A percentile compares a stretch with the other conserved stretches of the same genome.
phyloP scores from a whole-genome alignment of 805 yeast species.

The Spathaspora arborariae region DNA sequence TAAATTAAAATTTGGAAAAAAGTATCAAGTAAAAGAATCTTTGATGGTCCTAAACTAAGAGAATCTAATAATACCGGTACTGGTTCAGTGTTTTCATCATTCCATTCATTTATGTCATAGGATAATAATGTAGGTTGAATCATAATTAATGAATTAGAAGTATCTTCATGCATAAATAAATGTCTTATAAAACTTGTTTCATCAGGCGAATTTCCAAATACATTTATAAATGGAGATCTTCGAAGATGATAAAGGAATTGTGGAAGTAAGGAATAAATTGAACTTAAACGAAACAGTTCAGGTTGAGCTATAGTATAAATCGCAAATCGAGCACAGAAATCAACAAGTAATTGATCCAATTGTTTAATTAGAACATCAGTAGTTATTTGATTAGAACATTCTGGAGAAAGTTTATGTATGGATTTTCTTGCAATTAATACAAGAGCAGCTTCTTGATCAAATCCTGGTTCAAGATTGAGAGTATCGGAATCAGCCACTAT shows the following conservation, averaged over 20 bases:
- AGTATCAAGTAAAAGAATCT: constrained; percentile 59
- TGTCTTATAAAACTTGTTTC: constrained; percentile 66
- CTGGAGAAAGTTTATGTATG: constrained; percentile 34
- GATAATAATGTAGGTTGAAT: constrained; percentile 66
- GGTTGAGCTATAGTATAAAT: constrained; percentile 45
- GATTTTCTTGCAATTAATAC: constrained; percentile 58
- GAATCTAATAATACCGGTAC: constrained; percentile 64
- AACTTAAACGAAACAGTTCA: constrained; percentile 47
- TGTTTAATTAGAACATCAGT: constrained; percentile 36
- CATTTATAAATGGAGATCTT: constrained; percentile 61
- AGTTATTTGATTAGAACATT: constrained; percentile 12
- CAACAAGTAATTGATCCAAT: constrained; percentile 30
- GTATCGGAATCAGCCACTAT: constrained; percentile 38
- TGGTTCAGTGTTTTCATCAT: constrained; percentile 42
- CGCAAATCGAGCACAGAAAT: constrained; percentile 33
- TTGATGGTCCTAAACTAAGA: constrained; percentile 53
- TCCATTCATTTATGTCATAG: constrained; percentile 44
- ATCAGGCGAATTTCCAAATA: constrained; percentile 69
- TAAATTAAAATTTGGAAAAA: constrained; percentile 66
- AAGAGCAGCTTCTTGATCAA: constrained; percentile 70
- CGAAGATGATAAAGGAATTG: constrained; percentile 66
- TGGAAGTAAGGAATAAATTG: constrained; percentile 52
- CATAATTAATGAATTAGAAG: constrained; percentile 58
- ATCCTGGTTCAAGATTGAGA: constrained; percentile 42
- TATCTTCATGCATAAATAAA: constrained; percentile 58